phyloP scores from a whole-genome alignment of 495 filamentous ascomycete species.

The Parathielavia appendiculata region DNA sequence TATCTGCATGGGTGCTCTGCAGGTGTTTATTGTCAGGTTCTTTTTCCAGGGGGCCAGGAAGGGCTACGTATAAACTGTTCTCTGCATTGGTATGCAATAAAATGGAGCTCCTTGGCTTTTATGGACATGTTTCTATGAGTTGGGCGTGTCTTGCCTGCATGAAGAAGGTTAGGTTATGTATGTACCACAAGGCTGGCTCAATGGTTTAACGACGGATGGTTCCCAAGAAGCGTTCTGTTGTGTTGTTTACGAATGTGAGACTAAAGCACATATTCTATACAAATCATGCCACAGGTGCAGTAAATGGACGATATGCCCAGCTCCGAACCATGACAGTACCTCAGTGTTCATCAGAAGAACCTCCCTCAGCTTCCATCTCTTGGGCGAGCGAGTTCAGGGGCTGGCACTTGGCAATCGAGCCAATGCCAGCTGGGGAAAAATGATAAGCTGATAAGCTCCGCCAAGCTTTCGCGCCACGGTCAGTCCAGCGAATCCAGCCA shows the following conservation, averaged over 20 bases:
- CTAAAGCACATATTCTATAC: not conserved
- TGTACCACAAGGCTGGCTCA: slow-evolving; percentile 28
- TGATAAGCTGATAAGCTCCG: slow-evolving; percentile 13
- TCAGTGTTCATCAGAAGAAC: no score
- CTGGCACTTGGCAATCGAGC: not conserved
- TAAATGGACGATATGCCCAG: no score
- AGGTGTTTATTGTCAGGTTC: slow-evolving; percentile 97
- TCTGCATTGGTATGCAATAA: no score
- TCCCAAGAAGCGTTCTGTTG: not conserved
- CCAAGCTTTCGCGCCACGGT: slow-evolving; percentile 6
- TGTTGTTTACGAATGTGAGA: slow-evolving; percentile 16
- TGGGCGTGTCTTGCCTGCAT: slow-evolving; percentile 26
- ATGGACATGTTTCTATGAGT: slow-evolving; percentile 24
- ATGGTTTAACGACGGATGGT: slow-evolving; percentile 15
- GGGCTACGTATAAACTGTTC: slow-evolving; percentile 49
- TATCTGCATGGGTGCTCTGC: slow-evolving; percentile 91
- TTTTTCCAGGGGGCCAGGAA: slow-evolving; percentile 77
- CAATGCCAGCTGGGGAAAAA: not conserved
- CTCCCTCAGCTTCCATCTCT: no score
- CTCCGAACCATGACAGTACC: no score
- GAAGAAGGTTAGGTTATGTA: slow-evolving; percentile 3
- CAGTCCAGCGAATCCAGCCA: slow-evolving; percentile 17
- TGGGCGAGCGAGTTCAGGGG: slow-evolving; percentile 3
- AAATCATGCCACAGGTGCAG: no score
- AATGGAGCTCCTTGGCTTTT: slow-evolving; percentile 16